These are phyloP conservation scores for Hyphopichia khmerensis DNA, from an alignment of 1,139 yeast genomes.

Conservation along the genomic window DNA sequence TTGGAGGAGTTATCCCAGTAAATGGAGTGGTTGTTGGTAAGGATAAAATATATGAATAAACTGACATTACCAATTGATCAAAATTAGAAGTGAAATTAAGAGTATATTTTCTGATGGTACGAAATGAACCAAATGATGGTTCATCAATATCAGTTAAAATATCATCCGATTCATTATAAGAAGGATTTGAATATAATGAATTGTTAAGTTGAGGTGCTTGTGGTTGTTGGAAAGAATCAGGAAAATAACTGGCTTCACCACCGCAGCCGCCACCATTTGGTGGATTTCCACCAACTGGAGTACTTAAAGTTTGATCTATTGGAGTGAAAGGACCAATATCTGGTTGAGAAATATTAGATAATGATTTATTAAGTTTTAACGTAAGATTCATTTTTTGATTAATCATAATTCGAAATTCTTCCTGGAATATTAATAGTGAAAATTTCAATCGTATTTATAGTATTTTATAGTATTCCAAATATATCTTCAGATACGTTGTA, in stretches of 20 bases:
- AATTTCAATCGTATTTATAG: not conserved
- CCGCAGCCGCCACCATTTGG: slow-evolving; percentile 2
- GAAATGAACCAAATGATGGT: slow-evolving; percentile 16
- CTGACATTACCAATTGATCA: slow-evolving; percentile 37
- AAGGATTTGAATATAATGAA: slow-evolving; percentile 27
- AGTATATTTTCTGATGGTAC: slow-evolving; percentile 31
- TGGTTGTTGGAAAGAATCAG: slow-evolving; percentile 1
- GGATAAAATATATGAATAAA: slow-evolving; percentile 36
- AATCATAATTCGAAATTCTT: slow-evolving; percentile 14
- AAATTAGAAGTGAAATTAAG: slow-evolving; percentile 36
- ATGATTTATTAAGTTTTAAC: slow-evolving; percentile 31
- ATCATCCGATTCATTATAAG: slow-evolving; percentile 44
- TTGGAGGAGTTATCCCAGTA: slow-evolving; percentile 43
- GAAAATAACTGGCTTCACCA: not conserved
- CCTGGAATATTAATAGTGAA: not conserved
- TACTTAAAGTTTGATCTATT: slow-evolving; percentile 42
- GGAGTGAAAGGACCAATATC: slow-evolving; percentile 45
- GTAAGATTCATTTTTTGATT: slow-evolving; percentile 24
- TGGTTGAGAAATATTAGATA: slow-evolving; percentile 16
- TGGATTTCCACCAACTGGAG: slow-evolving; percentile 34
- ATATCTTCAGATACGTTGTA: too few species aligned
- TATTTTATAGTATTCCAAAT: too few species aligned
- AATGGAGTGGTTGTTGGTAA: slow-evolving; percentile 50
- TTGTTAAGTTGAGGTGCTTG: not conserved
- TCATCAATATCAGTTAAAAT: slow-evolving; percentile 43